Percentiles rank a stretch among this genome's conserved stretches.
phyloP scores from a whole-genome alignment of 768 basidiomycete species.

The Tylopilus subfusipes region DNA sequence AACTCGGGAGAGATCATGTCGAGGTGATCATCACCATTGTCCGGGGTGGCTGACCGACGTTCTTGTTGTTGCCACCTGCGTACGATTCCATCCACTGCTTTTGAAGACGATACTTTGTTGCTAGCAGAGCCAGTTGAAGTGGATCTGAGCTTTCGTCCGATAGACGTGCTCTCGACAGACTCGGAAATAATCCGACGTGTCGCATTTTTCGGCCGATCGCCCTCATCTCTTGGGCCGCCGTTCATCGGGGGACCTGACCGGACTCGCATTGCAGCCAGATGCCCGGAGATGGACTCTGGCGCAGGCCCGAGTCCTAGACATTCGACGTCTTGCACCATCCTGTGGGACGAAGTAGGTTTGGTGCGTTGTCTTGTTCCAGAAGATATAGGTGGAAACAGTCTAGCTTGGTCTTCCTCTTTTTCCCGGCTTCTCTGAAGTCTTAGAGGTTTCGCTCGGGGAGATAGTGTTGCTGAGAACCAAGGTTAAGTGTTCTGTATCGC shows the following conservation, averaged over 20 bases:
- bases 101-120: conserved; percentile 11
- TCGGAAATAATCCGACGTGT: conserved; percentile 22
- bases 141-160: background rate
- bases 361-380: conserved; percentile 3
- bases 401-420: conserved; percentile 1
- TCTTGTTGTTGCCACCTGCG: conserved; percentile 2
- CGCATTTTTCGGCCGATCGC: background rate
- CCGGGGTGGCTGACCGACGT: conserved; percentile 14
- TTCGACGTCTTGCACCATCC: conserved; percentile 4
- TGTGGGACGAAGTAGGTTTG: conserved; percentile 16
- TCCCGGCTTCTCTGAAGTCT: conserved; percentile 10
- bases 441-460: conserved; percentile 13
- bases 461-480: conserved; percentile 7
- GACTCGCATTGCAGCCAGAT: conserved; percentile 22
- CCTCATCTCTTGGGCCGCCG: background rate
- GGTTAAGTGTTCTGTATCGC: background rate
- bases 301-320: conserved; percentile 17
- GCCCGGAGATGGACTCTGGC: conserved; percentile 29
- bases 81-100: background rate
- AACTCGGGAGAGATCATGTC: conserved; percentile 31
- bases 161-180: conserved; percentile 7
- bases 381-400: conserved; percentile 5
- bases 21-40: conserved; percentile 10
- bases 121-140: conserved; percentile 1
- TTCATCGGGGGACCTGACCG: conserved; percentile 13